Conservation (phyloP, 805 yeast genomes). For the Blastobotrys attinorum region DNA sequence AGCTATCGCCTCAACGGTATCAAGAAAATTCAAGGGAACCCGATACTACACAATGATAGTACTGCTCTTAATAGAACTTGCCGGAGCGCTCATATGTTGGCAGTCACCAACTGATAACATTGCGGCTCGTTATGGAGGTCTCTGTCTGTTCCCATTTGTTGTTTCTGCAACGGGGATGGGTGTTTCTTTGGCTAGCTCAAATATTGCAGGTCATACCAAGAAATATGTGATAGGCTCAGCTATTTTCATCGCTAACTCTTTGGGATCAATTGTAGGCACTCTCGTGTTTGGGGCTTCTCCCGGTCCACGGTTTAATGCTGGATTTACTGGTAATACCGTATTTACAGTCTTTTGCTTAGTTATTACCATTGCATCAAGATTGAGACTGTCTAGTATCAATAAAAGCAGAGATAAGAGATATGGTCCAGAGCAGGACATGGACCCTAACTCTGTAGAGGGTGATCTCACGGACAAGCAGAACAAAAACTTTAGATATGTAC, state of each 20-base stretch:
- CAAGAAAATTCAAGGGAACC: slow-evolving; percentile 6
- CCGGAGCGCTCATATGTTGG: slow-evolving; percentile 12
- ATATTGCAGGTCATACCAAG: slow-evolving; percentile 48
- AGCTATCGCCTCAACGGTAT: slow-evolving; percentile 6
- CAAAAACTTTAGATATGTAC: slow-evolving; percentile 10
- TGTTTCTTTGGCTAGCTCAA: slow-evolving; percentile 34
- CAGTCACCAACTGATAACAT: slow-evolving; percentile 5
- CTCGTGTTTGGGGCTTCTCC: slow-evolving; percentile 39
- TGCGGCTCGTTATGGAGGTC: slow-evolving; percentile 7
- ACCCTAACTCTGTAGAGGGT: background rate
- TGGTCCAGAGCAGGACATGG: background rate
- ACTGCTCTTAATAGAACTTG: slow-evolving; percentile 7
- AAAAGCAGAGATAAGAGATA: background rate
- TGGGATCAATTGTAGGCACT: slow-evolving; percentile 63
- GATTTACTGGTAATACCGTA: slow-evolving; percentile 6
- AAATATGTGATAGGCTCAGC: slow-evolving; percentile 43
- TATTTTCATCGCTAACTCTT: slow-evolving; percentile 51
- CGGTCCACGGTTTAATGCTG: slow-evolving; percentile 10
- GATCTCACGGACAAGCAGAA: slow-evolving; percentile 14
- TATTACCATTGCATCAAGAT: background rate
- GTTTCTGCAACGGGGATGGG: slow-evolving; percentile 18
- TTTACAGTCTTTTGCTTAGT: slow-evolving; percentile 1
- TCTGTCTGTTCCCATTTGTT: slow-evolving; percentile 8
- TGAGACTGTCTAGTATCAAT: background rate
- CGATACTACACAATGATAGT: slow-evolving; percentile 7